A percentile compares a stretch with the other conserved stretches of the same genome.
Evolutionary conservation across 2,329 filamentous ascomycete species (phyloP).

Genomic region (Kalmusia sp.): DNA sequence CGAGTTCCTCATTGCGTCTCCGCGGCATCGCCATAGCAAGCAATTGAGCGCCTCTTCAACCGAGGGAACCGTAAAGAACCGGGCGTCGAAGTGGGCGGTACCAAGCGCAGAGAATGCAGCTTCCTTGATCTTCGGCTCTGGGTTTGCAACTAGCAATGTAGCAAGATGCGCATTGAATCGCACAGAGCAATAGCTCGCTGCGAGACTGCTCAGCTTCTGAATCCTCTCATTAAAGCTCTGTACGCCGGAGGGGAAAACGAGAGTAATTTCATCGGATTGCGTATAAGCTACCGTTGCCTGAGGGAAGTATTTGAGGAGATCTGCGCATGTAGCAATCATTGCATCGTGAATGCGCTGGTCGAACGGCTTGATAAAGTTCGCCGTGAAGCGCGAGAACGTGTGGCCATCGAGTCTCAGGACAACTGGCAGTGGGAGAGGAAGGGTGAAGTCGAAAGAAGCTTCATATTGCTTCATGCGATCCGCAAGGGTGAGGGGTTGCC

Average conservation of each 20-base stretch:
- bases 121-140: conserved; percentile 27
- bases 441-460: conserved; percentile 27
- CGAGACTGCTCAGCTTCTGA: conserved; percentile 38
- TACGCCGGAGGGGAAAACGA: conserved; percentile 37
- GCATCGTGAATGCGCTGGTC: conserved; percentile 41
- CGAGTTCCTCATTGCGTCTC: conserved; percentile 38
- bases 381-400: conserved; percentile 38
- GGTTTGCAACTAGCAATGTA: conserved; percentile 14
- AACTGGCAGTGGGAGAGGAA: conserved; percentile 26
- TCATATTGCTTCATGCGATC: conserved; percentile 44
- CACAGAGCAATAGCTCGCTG: conserved; percentile 36
- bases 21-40: conserved; percentile 39
- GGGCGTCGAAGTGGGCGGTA: conserved; percentile 37
- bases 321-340: conserved; percentile 33
- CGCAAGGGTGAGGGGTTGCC: conserved; percentile 23
- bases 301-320: conserved; percentile 35
- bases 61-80: conserved; percentile 33
- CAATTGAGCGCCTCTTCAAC: conserved; percentile 37
- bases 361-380: conserved; percentile 35
- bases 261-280: conserved; percentile 43
- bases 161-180: conserved; percentile 34
- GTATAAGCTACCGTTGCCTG: conserved; percentile 40
- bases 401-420: conserved; percentile 41
- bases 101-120: conserved; percentile 21
- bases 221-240: conserved; percentile 36